Conservation (phyloP, 768 basidiomycete genomes). For the Harrya chromipes region DNA sequence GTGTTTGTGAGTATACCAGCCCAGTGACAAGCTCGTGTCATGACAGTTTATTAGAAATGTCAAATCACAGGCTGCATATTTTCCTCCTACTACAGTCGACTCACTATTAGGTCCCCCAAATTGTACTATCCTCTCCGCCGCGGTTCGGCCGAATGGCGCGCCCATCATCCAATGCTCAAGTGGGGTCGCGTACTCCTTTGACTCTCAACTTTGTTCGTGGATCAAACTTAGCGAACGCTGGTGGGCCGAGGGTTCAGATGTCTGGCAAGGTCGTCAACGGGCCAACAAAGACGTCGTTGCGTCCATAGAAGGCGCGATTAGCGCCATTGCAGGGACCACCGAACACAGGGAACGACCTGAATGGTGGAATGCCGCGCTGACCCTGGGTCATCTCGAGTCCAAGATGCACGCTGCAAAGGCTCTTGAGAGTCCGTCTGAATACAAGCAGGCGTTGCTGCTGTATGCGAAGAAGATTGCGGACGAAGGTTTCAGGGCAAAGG, state of each 20-base stretch:
- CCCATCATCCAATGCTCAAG: conserved; percentile 76
- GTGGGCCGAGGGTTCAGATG: conserved; percentile 82
- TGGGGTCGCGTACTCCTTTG: conserved; percentile 80
- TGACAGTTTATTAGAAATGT: conserved; percentile 60
- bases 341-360: conserved; percentile 52
- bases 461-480: conserved; percentile 88
- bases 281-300: conserved; percentile 53
- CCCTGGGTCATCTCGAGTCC: conserved; percentile 87
- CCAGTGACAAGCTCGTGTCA: neutral
- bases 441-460: conserved; percentile 65
- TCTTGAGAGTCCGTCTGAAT: conserved; percentile 84
- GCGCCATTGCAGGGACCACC: conserved; percentile 35
- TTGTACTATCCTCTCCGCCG: conserved; percentile 57
- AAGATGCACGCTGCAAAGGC: conserved; percentile 68
- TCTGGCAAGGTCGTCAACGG: conserved; percentile 74
- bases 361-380: conserved; percentile 84
- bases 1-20: conserved; percentile 56
- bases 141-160: conserved; percentile 74
- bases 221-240: conserved; percentile 74
- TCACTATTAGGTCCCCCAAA: conserved; percentile 59
- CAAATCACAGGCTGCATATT: conserved; percentile 60
- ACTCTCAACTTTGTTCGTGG: conserved; percentile 63
- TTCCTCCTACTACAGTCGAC: conserved; percentile 61
- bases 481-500: conserved; percentile 84
- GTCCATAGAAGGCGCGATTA: conserved; percentile 51